Conservation (phyloP, 345 rosid species). For the Diplotaxis tenuifolia region DNA sequence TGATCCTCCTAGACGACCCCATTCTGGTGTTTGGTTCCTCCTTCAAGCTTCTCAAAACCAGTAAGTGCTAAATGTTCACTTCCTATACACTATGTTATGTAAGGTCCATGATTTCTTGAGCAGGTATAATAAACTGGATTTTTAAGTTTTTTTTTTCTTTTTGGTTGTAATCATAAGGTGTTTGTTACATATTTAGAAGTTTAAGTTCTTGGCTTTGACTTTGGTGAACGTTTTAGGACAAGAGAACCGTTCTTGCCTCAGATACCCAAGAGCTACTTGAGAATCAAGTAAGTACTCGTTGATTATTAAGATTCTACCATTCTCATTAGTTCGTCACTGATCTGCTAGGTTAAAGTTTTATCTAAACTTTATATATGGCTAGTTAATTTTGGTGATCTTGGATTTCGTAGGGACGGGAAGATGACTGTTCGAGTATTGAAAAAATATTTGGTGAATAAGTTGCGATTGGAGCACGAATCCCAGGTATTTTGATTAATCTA, state of each 20-base stretch:
- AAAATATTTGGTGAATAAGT: constrained; percentile 95
- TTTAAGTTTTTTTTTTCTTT: not conserved
- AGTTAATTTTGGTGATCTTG: constrained; percentile 24
- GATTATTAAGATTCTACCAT: not conserved
- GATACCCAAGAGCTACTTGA: constrained; percentile 88
- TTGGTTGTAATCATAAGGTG: not conserved
- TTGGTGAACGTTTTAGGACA: constrained; percentile 34
- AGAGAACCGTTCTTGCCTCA: constrained; percentile 91
- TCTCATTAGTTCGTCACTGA: not conserved
- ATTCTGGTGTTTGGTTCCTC: constrained; percentile 94
- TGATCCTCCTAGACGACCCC: constrained; percentile 75
- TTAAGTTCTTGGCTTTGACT: not conserved
- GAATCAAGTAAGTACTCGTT: constrained; percentile 74
- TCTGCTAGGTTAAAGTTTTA: not conserved
- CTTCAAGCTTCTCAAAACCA: constrained; percentile 89
- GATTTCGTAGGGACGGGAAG: constrained; percentile 77
- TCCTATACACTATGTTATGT: not conserved
- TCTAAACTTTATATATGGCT: constrained; percentile 15
- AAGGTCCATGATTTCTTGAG: not conserved
- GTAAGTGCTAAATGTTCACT: constrained; percentile 50
- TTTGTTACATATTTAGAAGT: not conserved
- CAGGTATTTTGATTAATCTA: constrained; percentile 57
- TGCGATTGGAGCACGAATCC: constrained; percentile 87
- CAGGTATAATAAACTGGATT: not conserved
- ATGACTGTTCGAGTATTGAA: constrained; percentile 87